Evolutionary conservation across 371 early-diverging fungal genomes (phyloP), one percentile per base, ranked within the genome.

Genomic region (Amoeboaphelidium occidentale): DNA sequence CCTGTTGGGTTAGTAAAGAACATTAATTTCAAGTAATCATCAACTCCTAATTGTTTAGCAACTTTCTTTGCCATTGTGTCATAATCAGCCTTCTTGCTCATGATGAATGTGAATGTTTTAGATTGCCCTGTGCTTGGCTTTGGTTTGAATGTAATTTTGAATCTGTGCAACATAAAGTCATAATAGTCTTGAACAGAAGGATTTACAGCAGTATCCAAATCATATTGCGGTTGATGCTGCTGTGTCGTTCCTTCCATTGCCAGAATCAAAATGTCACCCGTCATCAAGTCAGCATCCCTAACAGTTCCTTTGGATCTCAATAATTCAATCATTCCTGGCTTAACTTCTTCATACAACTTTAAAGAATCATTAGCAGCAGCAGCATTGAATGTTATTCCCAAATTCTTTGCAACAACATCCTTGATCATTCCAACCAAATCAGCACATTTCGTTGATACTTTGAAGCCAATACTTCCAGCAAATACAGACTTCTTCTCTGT

Each of bases 261-360:
- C 47, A 25, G 61, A 62, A 53, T n/a, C 42, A 2, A 41, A 48
- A 92, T 91, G 60, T 92, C 91, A 17, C 96, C 93, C 49, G 76
- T 74, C 53, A 81, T 80, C 43, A 92, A 69, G 56, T 91, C 91
- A 24, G 83, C 74, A 28, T 66, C 58, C 3, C 48, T 55, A 55
- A 88, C 84, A 0, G 81, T 79, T 21, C 51, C 23, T 45, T 68
- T 66, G 23, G 58, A 41, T 32, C 62, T 42, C 62, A 84, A 65
- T 4, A 54, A 55, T 42, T 87, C 90, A 49, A 92, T 77, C 81
- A 86, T 79, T 2, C 68, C 70, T 0, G 86, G 83, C 66, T 88
- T 87, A 59, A 90, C 75, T 65, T 94, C 96, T 49, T 91, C 90
- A 53, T 66, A 86, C 3, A 87, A 53, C 43, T 58, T 52, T 23